Evolutionary conservation across 2,329 filamentous ascomycete species (phyloP).

Genomic region (Sphaceloma murrayae): DNA sequence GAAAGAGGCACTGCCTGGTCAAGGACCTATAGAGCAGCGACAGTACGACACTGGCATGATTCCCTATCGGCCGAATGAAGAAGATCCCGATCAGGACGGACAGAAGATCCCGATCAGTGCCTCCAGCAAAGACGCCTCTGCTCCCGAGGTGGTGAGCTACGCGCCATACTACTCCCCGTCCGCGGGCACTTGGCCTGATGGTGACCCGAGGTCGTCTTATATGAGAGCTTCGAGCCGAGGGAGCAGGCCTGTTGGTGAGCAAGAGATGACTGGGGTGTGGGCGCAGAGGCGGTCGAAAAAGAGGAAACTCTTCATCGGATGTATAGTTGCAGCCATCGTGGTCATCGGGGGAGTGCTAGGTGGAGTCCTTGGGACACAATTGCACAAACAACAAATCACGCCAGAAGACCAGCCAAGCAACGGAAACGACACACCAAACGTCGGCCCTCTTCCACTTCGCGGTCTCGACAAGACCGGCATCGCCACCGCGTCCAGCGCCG

Average conservation of each 20-base stretch:
- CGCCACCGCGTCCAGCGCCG: not conserved
- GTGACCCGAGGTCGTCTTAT: not conserved
- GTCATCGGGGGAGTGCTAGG: slow-evolving; percentile 7
- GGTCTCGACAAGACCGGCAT: slow-evolving; percentile 12
- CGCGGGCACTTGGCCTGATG: not conserved
- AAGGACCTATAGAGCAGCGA: not conserved
- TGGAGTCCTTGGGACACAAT: slow-evolving; percentile 11
- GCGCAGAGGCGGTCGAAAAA: not conserved
- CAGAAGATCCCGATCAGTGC: not conserved
- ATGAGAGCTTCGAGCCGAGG: no score
- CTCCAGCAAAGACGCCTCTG: not conserved
- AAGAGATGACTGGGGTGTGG: not conserved
- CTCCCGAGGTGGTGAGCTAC: not conserved
- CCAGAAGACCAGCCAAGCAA: no score
- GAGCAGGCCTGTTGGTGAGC: not conserved
- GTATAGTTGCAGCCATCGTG: not conserved
- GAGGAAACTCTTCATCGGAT: not conserved
- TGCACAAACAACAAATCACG: slow-evolving; percentile 10
- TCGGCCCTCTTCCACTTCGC: no score
- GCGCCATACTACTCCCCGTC: not conserved
- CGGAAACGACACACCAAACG: no score
- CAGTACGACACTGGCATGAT: not conserved
- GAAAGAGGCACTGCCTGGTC: slow-evolving; percentile 5
- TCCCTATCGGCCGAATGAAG: not conserved
- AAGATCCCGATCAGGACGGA: not conserved